Base-by-base conservation (phyloP, 495 filamentous ascomycete genomes). In the Pseudotulostoma volvatum region DNA sequence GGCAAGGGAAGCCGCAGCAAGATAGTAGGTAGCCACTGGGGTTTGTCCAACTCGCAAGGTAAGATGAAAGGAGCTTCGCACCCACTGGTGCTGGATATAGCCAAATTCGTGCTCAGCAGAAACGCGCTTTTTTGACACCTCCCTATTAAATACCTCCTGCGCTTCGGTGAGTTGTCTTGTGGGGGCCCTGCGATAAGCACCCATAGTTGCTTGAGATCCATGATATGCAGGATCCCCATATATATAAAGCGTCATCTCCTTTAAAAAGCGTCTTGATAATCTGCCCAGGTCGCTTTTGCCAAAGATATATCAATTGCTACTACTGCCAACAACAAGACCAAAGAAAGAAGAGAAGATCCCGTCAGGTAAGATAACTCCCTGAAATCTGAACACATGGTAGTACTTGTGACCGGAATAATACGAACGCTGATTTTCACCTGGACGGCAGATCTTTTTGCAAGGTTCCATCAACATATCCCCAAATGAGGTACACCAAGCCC, bases 201-300 rank as follows among this genome's bases (percentile, higher is more conserved):
- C 7, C 19, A 36, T 15, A n/a, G n/a, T n/a, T n/a, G n/a, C n/a
- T n/a, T n/a, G n/a, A n/a, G n/a, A n/a, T n/a, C n/a, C n/a, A n/a
- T n/a, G n/a, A n/a, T n/a, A n/a, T n/a, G n/a, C 34, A 8, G 16
- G 34, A 36, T 36, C 34, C 17, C n/a, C 34, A 36, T 36, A 36
- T 8, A 36, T 17, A 15, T 36, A 36, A 9, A 17, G n/a, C n/a
- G n/a, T n/a, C n/a, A 36, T 36, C 7, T 15, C 34, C 34, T 17
- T 15, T 17, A 36, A 36, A 36, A 9, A 36, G 16, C 34, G 11
- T 18, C 19, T 36, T 7, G 17, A 20, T 15, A 36, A 18, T 18
- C 7, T 36, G 11, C 19, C 16, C 19, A 36, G n/a, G 19, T 7
- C n/a, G 17, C 19, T 17, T 36, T 36, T 18, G 11, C 23, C 23